phyloP scores from a whole-genome alignment of 1,139 yeast genomes.

The Blastobotrys indianensis region DNA sequence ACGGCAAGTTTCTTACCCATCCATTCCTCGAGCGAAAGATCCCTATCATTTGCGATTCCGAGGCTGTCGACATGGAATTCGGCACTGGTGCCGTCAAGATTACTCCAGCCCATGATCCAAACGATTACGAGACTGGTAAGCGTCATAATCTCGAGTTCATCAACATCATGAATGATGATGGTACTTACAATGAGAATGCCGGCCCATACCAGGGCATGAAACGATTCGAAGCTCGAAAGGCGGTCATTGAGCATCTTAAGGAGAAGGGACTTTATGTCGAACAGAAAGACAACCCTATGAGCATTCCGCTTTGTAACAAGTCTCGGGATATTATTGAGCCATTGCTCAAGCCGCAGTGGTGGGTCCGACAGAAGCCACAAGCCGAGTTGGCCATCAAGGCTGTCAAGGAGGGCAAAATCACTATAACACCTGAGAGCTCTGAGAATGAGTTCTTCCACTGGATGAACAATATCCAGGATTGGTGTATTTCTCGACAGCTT shows the following conservation, averaged over 20 bases:
- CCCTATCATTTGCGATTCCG: conserved; percentile 84
- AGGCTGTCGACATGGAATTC: conserved; percentile 97
- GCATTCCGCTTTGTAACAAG: conserved; percentile 88
- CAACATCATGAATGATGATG: conserved; percentile 89
- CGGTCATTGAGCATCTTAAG: conserved; percentile 76
- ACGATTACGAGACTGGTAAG: conserved; percentile 95
- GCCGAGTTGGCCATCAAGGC: conserved; percentile 85
- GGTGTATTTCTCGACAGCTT: conserved; percentile 98
- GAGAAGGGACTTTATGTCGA: conserved; percentile 69
- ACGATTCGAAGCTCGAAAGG: conserved; percentile 89
- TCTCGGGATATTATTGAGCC: conserved; percentile 98
- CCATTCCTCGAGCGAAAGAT: conserved; percentile 82
- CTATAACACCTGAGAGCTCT: conserved; percentile 80
- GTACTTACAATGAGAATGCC: conserved; percentile 83
- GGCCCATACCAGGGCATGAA: conserved; percentile 84
- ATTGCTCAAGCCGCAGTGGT: conserved; percentile 96
- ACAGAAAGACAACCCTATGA: conserved; percentile 92
- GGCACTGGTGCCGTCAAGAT: conserved; percentile 99
- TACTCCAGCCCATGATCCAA: conserved; percentile 97
- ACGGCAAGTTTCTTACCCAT: conserved; percentile 86
- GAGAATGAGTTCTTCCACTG: conserved; percentile 93
- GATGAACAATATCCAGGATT: conserved; percentile 95
- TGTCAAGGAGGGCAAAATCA: conserved; percentile 74
- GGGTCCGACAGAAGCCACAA: conserved; percentile 90
- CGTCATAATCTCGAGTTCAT: conserved; percentile 84